phyloP scores from a whole-genome alignment of 176 grass and related monocot species.

The Oryza glaberrima region DNA sequence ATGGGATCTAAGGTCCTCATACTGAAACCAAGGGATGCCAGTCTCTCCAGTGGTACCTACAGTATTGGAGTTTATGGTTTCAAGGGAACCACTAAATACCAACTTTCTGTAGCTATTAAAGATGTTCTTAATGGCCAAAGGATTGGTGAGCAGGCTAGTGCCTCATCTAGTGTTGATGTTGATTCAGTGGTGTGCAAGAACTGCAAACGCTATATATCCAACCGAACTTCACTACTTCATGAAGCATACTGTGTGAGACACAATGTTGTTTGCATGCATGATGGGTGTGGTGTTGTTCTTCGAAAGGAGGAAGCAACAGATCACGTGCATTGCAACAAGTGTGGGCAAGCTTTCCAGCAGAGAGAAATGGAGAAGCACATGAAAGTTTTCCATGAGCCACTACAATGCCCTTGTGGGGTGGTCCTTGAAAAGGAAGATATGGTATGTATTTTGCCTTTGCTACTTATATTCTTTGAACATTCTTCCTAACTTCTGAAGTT shows the following conservation, averaged over 20 bases:
- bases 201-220: slow-evolving; percentile 76
- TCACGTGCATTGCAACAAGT: slow-evolving; percentile 88
- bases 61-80: slow-evolving; percentile 93
- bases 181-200: slow-evolving; percentile 82
- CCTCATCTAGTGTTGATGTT: slow-evolving; percentile 36
- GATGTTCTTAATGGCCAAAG: slow-evolving; percentile 59
- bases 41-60: slow-evolving; percentile 56
- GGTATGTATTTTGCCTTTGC: slow-evolving; percentile 50
- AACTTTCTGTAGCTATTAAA: slow-evolving; percentile 73
- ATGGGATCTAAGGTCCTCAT: slow-evolving; percentile 88
- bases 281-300: slow-evolving; percentile 84
- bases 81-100: slow-evolving; percentile 76
- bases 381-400: slow-evolving; percentile 95
- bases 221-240: slow-evolving; percentile 65
- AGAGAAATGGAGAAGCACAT: slow-evolving; percentile 94
- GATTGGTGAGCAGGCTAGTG: slow-evolving; percentile 62
- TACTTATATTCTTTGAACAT: neutral
- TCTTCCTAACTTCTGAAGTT: neutral
- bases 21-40: slow-evolving; percentile 65
- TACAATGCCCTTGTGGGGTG: slow-evolving; percentile 74
- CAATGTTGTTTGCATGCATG: slow-evolving; percentile 73
- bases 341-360: slow-evolving; percentile 75
- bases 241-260: slow-evolving; percentile 94
- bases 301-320: slow-evolving; percentile 73
- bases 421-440: slow-evolving; percentile 94